Evolutionary conservation across 1,284 basidiomycete genomes (phyloP).

Genomic region (Testicularia cyperi): DNA sequence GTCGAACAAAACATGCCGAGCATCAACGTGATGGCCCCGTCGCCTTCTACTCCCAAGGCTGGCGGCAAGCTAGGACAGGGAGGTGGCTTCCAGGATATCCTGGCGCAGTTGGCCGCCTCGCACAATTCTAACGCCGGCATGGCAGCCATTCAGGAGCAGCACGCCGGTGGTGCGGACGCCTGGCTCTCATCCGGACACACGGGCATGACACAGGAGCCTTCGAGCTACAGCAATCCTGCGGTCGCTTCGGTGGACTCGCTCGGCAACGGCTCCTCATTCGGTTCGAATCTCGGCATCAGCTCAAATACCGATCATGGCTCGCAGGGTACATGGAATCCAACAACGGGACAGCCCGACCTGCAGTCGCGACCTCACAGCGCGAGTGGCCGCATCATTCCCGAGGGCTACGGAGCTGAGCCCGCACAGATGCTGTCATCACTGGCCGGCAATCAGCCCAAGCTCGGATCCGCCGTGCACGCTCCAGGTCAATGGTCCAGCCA

Average conservation of each 20-base stretch:
- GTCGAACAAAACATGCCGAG: conserved; percentile 19
- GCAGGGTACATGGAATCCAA: too few relatives aligned
- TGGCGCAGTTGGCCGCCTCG: conserved; percentile 26
- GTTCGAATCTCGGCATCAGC: too few relatives aligned
- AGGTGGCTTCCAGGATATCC: conserved; percentile 30
- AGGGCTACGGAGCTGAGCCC: conserved; percentile 17
- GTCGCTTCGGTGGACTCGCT: conserved; percentile 1
- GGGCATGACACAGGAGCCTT: conserved; percentile 10
- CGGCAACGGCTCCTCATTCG: too few relatives aligned
- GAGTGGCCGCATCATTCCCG: conserved; percentile 18
- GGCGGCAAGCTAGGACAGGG: conserved; percentile 7
- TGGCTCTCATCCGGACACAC: conserved; percentile 8
- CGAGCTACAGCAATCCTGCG: conserved; percentile 12
- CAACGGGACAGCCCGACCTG: too few relatives aligned
- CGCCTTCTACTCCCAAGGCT: conserved; percentile 29
- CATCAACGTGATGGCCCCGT: conserved; percentile 43
- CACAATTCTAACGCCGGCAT: conserved; percentile 1
- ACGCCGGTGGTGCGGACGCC: conserved; percentile 1
- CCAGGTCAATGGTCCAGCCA: conserved; percentile 38
- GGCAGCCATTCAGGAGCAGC: conserved; percentile 1
- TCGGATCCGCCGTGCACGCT: conserved; percentile 8
- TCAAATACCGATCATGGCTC: too few relatives aligned
- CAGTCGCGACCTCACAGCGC: conserved; percentile 17
- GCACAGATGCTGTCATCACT: conserved; percentile 26
- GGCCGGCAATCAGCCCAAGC: conserved; percentile 6